Percentiles rank a stretch among this genome's conserved stretches.
These are phyloP conservation scores for Salvia rosmarinus DNA, from an alignment of 257 asterid species.

Conservation along the genomic window DNA sequence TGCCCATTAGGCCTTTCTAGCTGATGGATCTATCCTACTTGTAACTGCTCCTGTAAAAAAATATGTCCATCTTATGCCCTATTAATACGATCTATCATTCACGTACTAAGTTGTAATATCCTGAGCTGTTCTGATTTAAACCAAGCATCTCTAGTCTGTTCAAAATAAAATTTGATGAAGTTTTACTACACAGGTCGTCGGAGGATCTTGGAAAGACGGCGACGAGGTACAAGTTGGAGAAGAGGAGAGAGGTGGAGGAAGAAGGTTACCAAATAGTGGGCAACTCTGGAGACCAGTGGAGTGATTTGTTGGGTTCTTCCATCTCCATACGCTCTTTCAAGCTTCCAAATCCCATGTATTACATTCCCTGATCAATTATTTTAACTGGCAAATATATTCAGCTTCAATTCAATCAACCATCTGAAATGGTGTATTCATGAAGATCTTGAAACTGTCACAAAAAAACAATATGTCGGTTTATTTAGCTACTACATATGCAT, in stretches of 20 bases:
- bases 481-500: not conserved
- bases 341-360: constrained; percentile 88
- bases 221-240: constrained; percentile 63
- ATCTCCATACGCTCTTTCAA: constrained; percentile 64
- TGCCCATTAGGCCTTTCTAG: too few relatives aligned
- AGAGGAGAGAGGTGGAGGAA: constrained; percentile 56
- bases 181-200: constrained; percentile 43
- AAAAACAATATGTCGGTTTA: not conserved
- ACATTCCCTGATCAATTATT: constrained; percentile 51
- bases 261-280: constrained; percentile 69
- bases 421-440: not conserved
- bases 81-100: too few relatives aligned
- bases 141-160: too few relatives aligned
- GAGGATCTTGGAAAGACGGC: constrained; percentile 64
- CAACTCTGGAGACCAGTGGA: constrained; percentile 90
- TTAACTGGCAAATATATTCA: not conserved
- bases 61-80: too few relatives aligned
- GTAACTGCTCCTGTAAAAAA: too few relatives aligned
- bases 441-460: too few relatives aligned
- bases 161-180: too few relatives aligned
- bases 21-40: too few relatives aligned
- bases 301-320: constrained; percentile 70
- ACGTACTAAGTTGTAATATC: too few relatives aligned
- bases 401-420: not conserved
- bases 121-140: too few relatives aligned